Conservation (phyloP, 2,329 filamentous ascomycete genomes). For the Fusarium sp. region DNA sequence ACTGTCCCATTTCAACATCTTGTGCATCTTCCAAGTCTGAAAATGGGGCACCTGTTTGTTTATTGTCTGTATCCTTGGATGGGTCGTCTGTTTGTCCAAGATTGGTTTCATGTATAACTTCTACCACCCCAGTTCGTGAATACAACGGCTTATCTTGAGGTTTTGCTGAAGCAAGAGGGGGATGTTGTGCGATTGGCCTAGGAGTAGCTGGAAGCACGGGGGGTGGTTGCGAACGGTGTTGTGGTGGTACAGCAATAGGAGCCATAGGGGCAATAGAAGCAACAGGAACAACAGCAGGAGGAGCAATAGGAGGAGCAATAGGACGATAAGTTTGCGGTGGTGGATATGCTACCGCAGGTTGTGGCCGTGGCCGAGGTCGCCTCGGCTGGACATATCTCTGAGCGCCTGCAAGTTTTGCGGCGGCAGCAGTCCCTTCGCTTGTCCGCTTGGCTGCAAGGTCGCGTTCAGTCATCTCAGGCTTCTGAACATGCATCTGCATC, state of each 20-base stretch:
- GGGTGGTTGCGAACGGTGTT: conserved; percentile 11
- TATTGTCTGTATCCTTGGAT: not conserved
- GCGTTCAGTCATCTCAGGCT: conserved; percentile 61
- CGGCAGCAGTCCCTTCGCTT: conserved; percentile 71
- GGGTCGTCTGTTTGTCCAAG: conserved; percentile 15
- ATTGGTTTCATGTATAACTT: not conserved
- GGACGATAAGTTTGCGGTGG: not conserved
- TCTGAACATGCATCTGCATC: conserved; percentile 70
- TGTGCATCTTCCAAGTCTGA: not conserved
- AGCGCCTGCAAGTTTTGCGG: conserved; percentile 67
- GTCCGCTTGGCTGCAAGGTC: conserved; percentile 70
- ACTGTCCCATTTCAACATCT: not conserved
- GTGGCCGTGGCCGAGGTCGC: conserved; percentile 57
- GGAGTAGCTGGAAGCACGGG: conserved; percentile 1
- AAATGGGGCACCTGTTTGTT: not conserved
- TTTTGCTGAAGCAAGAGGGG: conserved; percentile 2
- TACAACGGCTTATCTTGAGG: not conserved
- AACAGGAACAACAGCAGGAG: not conserved
- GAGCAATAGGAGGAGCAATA: conserved; percentile 1
- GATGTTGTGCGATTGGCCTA: conserved; percentile 7
- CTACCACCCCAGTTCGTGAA: not conserved
- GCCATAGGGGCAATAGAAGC: not conserved
- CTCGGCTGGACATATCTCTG: conserved; percentile 66
- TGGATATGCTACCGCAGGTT: conserved; percentile 36
- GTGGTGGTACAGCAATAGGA: not conserved